Base-by-base conservation (phyloP, 768 basidiomycete genomes). In the Leucosporidium creatinivorum region DNA sequence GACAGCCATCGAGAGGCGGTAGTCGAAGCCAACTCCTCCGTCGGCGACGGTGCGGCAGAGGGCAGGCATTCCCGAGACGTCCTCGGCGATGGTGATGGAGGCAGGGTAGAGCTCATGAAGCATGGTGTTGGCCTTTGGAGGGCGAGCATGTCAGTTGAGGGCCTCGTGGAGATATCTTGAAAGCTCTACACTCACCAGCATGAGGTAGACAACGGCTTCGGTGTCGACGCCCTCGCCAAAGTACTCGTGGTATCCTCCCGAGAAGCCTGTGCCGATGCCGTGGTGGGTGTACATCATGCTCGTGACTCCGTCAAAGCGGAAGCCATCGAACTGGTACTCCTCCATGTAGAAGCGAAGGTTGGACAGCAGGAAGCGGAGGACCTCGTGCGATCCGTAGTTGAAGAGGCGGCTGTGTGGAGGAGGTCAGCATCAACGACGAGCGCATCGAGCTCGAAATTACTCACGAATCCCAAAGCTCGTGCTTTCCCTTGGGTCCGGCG, bases 281-380 rank as follows among this genome's bases (percentile, higher is more conserved):
- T 98, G 96, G 76, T 99, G 96, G 61, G 85, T 80, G 80, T 97
- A 99, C 91, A 99, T 93, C 94, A 98, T 98, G 76, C 91, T 93
- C 5, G 96, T 99, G 58, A 99, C 96, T 31, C 96, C 96, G 73
- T 99, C 96, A 77, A 99, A 99, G 52, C 96, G 82, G 85, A 97
- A 99, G 17, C 96, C 96, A 75, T 98, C 96, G 77, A 99, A 97
- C 73, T 84, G 84, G 79, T 89, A 99, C 76, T 91, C 89, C 67
- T 99, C 94, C 79, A 98, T 85, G 82, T 87, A 99, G 82, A 87
- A 99, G 26, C 94, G 85, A 56, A 98, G 80, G 78, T 99, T 99
- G 77, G 92, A 93, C 72, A 98, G 81, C 64, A 99, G 81, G 83
- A 99, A 99, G 28, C 96, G 84, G 39, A 97, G 78, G 39, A 98